Evolutionary conservation across 768 basidiomycete genomes (phyloP).

Genomic region (Sarcomyxa edulis): DNA sequence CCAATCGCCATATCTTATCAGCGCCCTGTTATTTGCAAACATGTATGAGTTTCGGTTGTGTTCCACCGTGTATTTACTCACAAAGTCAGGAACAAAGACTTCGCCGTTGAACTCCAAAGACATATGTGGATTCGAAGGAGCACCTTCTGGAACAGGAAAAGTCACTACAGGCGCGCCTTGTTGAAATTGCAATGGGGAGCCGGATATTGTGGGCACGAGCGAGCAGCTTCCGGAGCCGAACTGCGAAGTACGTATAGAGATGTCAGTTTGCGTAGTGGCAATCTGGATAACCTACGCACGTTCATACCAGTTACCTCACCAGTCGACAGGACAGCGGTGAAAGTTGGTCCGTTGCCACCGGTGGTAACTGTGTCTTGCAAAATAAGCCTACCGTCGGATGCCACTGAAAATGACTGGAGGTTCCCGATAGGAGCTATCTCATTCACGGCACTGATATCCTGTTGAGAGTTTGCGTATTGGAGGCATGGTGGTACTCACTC

Average conservation of each 20-base stretch:
- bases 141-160: slow-evolving; percentile 39
- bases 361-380: slow-evolving; percentile 39
- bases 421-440: slow-evolving; percentile 36
- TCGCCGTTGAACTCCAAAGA: slow-evolving; percentile 45
- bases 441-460: slow-evolving; percentile 42
- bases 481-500: slow-evolving; percentile 14
- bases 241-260: slow-evolving; percentile 11
- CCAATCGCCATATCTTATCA: slow-evolving; percentile 62
- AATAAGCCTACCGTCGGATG: slow-evolving; percentile 29
- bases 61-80: slow-evolving; percentile 16
- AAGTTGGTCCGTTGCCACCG: slow-evolving; percentile 45
- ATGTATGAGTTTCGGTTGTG: neutral
- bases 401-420: slow-evolving; percentile 51
- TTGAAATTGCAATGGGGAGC: slow-evolving; percentile 30
- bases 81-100: slow-evolving; percentile 57
- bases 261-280: neutral
- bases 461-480: neutral
- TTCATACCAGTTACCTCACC: slow-evolving; percentile 56
- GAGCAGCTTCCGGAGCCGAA: slow-evolving; percentile 32
- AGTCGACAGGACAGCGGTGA: slow-evolving; percentile 41
- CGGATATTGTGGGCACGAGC: slow-evolving; percentile 30
- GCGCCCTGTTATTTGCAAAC: slow-evolving; percentile 33
- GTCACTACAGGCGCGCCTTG: slow-evolving; percentile 33
- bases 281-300: slow-evolving; percentile 23
- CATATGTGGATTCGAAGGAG: slow-evolving; percentile 58